Evolutionary conservation across 2,329 filamentous ascomycete species (phyloP).

Genomic region (Fusarium nelsonii): DNA sequence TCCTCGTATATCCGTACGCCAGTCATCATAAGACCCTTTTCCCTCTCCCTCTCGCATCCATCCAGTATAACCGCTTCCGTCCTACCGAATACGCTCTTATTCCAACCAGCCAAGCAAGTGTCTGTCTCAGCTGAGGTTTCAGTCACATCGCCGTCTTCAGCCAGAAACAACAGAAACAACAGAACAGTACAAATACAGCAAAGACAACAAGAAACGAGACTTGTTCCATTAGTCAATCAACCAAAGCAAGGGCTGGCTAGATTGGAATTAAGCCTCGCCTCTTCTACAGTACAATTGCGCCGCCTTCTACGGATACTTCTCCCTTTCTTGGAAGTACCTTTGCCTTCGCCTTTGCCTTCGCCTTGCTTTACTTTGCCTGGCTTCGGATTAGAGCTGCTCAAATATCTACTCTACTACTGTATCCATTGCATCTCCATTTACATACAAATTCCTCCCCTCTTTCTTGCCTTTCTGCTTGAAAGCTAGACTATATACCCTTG

Average conservation of each 20-base stretch:
- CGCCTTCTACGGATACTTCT: slow-evolving; percentile 29
- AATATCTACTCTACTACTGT: background rate
- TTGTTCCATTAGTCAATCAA: background rate
- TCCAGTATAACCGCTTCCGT: slow-evolving; percentile 6
- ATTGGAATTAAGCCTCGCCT: slow-evolving; percentile 34
- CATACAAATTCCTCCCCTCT: slow-evolving; percentile 23
- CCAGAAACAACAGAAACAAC: slow-evolving; percentile 4
- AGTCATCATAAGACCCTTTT: slow-evolving; percentile 13
- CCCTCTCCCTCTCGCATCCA: background rate
- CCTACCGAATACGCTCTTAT: slow-evolving; percentile 16
- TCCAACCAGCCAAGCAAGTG: slow-evolving; percentile 5
- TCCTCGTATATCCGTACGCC: slow-evolving; percentile 3
- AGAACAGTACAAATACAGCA: slow-evolving; percentile 5
- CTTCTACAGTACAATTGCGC: slow-evolving; percentile 24
- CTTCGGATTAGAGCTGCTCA: slow-evolving; percentile 27
- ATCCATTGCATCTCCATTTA: slow-evolving; percentile 11
- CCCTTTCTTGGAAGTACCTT: slow-evolving; percentile 18
- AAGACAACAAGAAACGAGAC: slow-evolving; percentile 25
- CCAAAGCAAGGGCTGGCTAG: slow-evolving; percentile 20
- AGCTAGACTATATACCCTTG: slow-evolving; percentile 15
- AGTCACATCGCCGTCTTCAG: slow-evolving; percentile 38
- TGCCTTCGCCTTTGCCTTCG: background rate
- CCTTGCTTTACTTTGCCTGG: slow-evolving; percentile 8
- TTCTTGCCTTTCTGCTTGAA: slow-evolving; percentile 15
- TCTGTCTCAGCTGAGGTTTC: slow-evolving; percentile 40